Percentiles rank a stretch among this genome's conserved stretches.
phyloP scores from a whole-genome alignment of 352 stramenopile species.

The Achlya hypogyna region DNA sequence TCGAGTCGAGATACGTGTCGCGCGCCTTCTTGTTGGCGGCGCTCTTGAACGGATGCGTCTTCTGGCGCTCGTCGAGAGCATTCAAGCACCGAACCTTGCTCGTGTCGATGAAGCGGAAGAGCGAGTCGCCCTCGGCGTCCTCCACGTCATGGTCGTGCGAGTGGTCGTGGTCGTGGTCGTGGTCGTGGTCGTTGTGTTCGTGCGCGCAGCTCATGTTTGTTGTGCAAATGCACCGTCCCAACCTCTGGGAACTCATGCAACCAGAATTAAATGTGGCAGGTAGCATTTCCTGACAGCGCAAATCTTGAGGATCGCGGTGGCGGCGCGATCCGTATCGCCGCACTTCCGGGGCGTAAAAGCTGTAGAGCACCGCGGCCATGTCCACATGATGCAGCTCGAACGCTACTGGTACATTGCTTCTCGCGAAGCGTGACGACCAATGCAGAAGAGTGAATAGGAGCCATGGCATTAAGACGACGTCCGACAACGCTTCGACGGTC shows the following conservation, averaged over 20 bases:
- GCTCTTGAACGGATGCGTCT: constrained; percentile 71
- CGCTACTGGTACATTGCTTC: too few species aligned
- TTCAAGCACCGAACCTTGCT: constrained; percentile 81
- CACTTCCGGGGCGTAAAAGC: too few species aligned
- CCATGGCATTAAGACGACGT: too few species aligned
- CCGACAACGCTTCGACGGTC: too few species aligned
- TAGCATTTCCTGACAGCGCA: too few species aligned
- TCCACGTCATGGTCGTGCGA: constrained; percentile 57
- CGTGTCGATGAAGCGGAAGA: constrained; percentile 79
- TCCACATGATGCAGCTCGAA: too few species aligned
- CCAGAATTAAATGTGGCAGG: too few species aligned
- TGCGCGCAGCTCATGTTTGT: constrained; percentile 30
- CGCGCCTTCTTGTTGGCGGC: constrained; percentile 62
- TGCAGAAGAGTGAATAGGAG: too few species aligned
- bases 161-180: constrained; percentile 51
- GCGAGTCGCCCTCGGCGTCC: constrained; percentile 61
- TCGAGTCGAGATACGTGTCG: constrained; percentile 56
- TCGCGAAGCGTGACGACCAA: too few species aligned
- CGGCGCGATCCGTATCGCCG: too few species aligned
- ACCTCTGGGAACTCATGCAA: not conserved
- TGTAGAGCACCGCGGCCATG: too few species aligned
- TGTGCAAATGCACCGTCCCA: not conserved
- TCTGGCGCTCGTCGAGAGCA: constrained; percentile 45
- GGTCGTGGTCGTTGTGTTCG: constrained; percentile 39
- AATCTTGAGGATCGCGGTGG: too few species aligned